A percentile compares a stretch with the other conserved stretches of the same genome.
Evolutionary conservation across 2,329 filamentous ascomycete species (phyloP).

Genomic region (Curvularia hawaiiensis): DNA sequence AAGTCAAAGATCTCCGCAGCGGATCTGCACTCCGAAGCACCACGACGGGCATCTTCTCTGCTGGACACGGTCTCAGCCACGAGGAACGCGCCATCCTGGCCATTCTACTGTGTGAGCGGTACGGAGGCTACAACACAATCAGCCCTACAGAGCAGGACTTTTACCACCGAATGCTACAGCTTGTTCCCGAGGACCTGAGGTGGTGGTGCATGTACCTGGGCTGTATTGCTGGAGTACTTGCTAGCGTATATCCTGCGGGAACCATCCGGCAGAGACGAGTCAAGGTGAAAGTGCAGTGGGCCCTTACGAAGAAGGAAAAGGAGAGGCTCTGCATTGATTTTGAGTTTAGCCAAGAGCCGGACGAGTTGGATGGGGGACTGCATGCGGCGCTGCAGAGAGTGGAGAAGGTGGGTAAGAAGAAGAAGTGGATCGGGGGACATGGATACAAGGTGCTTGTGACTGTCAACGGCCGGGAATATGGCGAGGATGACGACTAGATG

Average conservation of each 20-base stretch:
- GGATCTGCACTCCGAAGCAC: conserved; percentile 75
- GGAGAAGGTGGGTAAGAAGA: conserved; percentile 48
- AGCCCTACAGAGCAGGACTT: conserved; percentile 63
- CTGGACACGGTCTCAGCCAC: conserved; percentile 76
- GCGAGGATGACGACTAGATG: conserved; percentile 17
- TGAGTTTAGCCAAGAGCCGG: conserved; percentile 28
- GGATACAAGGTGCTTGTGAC: conserved; percentile 39
- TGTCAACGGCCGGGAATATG: conserved; percentile 35
- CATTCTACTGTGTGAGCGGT: conserved; percentile 73
- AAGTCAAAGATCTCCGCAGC: conserved; percentile 56
- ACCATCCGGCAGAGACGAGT: conserved; percentile 49
- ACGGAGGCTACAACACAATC: conserved; percentile 65
- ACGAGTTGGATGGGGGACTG: conserved; percentile 42
- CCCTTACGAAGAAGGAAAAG: conserved; percentile 33
- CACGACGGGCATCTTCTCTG: conserved; percentile 69
- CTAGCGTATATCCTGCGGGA: conserved; percentile 66
- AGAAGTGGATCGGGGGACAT: conserved; percentile 42
- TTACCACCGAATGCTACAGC: conserved; percentile 57
- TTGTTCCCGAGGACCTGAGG: conserved; percentile 59
- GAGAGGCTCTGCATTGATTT: conserved; percentile 40
- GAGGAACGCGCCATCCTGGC: conserved; percentile 72
- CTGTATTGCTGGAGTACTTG: conserved; percentile 62
- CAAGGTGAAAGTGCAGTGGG: conserved; percentile 32
- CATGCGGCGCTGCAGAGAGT: conserved; percentile 38
- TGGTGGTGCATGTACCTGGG: conserved; percentile 73